Conservation (phyloP, 495 filamentous ascomycete genomes). For the Penicillium robsamsonii region DNA sequence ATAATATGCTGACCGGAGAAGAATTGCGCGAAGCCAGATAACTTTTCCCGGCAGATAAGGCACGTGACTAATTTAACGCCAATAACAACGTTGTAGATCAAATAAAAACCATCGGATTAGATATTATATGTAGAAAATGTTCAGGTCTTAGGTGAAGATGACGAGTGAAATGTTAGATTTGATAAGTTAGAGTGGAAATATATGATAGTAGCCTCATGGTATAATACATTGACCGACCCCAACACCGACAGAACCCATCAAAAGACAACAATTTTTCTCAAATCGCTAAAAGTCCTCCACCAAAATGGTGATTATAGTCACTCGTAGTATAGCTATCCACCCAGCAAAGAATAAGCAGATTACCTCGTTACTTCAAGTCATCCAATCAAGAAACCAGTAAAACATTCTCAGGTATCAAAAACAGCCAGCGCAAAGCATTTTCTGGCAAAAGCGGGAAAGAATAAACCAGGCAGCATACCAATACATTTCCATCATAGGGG, state of each 20-base stretch:
- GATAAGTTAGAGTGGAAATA: constrained; percentile 11
- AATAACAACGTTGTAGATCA: background rate
- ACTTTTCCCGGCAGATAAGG: background rate
- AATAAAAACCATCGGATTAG: background rate
- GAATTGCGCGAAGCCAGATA: background rate
- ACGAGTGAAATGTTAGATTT: background rate
- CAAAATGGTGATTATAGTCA: background rate
- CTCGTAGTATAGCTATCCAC: background rate
- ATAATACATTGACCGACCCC: background rate
- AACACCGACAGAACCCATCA: background rate
- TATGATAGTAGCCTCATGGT: background rate
- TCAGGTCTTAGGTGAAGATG: background rate
- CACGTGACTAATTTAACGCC: background rate
- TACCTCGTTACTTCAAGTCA: background rate
- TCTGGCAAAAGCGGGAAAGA: background rate
- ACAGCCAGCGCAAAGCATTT: constrained; percentile 1
- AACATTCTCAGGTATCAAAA: background rate
- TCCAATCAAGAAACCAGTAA: background rate
- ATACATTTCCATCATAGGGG: background rate
- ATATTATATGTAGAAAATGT: background rate
- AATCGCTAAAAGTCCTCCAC: background rate
- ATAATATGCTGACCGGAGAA: background rate
- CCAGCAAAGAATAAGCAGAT: background rate
- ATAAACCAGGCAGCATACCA: constrained; percentile 3
- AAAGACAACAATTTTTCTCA: background rate